Evolutionary conservation across 78 protist species (phyloP), one percentile per base, ranked within the genome.

Genomic region (Creolimax fragrantissima): DNA sequence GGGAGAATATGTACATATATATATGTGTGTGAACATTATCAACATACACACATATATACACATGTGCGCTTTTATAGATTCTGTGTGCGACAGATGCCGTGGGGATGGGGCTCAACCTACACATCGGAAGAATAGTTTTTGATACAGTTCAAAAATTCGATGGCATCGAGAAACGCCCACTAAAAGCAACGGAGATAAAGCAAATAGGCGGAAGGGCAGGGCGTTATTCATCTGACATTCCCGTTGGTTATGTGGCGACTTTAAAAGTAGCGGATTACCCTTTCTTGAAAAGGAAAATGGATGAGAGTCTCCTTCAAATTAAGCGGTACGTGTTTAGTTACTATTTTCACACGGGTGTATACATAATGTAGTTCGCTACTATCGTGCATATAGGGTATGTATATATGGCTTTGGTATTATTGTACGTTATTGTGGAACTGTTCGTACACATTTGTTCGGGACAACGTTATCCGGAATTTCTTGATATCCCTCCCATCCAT

Each of bases 21-120:
- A 47, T 47, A 47, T 11, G 11, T 47, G 74, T 47, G 74, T 47
- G 11, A 47, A 58, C 74, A 58, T 58, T 58, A 58, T 24, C 1
- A 32, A 58, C 17, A 42, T 24, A 58, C 74, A 1, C 24, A 58
- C 74, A 58, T 24, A 3, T 45, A 58, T 45, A 45, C 41, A 41
- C 47, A 58, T 24, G 24, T 24, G 11, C 74, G 24, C 74, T 17
- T 58, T 58, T 24, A 24, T 24, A 58, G 74, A 24, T 93, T 2
- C 95, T 96, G 36, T 93, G 92, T 24, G 96, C 97, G n/a, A 86
- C 95, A 41, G 96, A 96, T 42, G 97, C 97, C 7, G 83, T 96
- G 7, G 97, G 95, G 66, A 93, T 93, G 93, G 97, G 97, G 35
- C 91, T 96, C 35, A 96, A 96, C 67, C 91, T 96, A 43, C 32